Conservation (phyloP, 202 grass and related monocot species). For the Carex arenaria region DNA sequence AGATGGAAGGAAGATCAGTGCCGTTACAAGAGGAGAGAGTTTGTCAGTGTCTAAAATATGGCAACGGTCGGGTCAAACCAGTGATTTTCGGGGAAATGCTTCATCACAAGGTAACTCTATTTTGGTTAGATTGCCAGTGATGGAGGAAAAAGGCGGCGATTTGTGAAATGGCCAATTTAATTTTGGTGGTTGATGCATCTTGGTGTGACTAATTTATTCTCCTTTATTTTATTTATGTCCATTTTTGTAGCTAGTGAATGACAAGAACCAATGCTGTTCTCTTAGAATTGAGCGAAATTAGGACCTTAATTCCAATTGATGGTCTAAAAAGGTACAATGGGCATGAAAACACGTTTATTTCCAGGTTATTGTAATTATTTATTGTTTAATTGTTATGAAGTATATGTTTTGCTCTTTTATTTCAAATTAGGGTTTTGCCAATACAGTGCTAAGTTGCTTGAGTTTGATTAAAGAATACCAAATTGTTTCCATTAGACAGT, state of each 20-base stretch:
- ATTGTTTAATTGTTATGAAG: neutral
- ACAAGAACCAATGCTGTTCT: neutral
- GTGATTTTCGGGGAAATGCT: slow-evolving; percentile 16
- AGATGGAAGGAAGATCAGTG: slow-evolving; percentile 25
- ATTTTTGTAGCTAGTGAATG: neutral
- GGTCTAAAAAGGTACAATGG: neutral
- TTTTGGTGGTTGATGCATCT: slow-evolving; percentile 21
- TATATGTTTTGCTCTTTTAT: neutral
- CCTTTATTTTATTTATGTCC: slow-evolving; percentile 12
- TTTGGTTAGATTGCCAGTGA: slow-evolving; percentile 23
- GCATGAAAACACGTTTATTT: neutral
- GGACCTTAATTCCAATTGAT: neutral
- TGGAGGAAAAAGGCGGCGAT: slow-evolving; percentile 14
- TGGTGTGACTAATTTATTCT: slow-evolving; percentile 30
- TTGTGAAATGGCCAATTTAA: neutral
- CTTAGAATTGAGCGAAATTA: neutral
- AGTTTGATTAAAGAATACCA: neutral
- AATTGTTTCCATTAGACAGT: neutral
- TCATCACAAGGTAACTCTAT: slow-evolving; percentile 22
- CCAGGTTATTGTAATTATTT: neutral
- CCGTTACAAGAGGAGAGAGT: slow-evolving; percentile 30
- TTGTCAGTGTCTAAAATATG: slow-evolving; percentile 47
- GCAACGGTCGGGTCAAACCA: slow-evolving; percentile 36
- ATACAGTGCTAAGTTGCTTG: neutral
- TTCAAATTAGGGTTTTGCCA: neutral